Evolutionary conservation across 768 basidiomycete genomes (phyloP), one percentile per base, ranked within the genome.

Genomic region (Mycena filopes): DNA sequence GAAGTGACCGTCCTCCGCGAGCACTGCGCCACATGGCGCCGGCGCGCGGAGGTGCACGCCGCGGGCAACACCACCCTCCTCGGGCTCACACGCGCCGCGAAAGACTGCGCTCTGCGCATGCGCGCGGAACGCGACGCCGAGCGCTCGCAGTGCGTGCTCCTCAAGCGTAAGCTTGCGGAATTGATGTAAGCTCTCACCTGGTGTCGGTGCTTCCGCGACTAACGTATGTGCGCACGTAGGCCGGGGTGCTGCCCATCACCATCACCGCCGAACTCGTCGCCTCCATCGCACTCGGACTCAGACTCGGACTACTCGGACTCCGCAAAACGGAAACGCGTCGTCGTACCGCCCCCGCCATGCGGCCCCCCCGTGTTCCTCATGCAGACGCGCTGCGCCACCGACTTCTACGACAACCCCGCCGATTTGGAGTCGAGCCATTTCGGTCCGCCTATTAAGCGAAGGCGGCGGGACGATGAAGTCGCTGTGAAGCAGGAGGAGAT

Each of bases 21-120:
- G 46, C 77, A 80, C 54, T 84, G 82, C 64, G 76, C 70, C 15
- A 76, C 81, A 72, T 85, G 84, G 84, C 79, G 82, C 40, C 81
- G 78, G 50, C 80, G 84, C 41, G 85, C 85, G 43, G 85, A 85
- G 71, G 74, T 79, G 21, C 85, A 86, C 54, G 81, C 82, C n/a
- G 77, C 80, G 18, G 82, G 82, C 18, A 86, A 82, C 50, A 71
- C 83, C 15, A 80, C 80, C 55, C 78, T 85, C 36, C 73, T 85
- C n/a, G 78, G 79, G 49, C 75, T 85, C 56, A 77, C 81, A 25
- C 79, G 80, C 45, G 73, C 76, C 21, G 77, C 82, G 4, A 78
- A 79, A n/a, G 60, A 54, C 16, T 43, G 49, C 25, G 60, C 60
- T 8, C 51, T 54, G 42, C 60, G 51, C 51, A 46, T 61, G 25